Evolutionary conservation across 495 filamentous ascomycete genomes (phyloP), one percentile per base, ranked within the genome.

Genomic region (Melanomma pulvis-pyrius): DNA sequence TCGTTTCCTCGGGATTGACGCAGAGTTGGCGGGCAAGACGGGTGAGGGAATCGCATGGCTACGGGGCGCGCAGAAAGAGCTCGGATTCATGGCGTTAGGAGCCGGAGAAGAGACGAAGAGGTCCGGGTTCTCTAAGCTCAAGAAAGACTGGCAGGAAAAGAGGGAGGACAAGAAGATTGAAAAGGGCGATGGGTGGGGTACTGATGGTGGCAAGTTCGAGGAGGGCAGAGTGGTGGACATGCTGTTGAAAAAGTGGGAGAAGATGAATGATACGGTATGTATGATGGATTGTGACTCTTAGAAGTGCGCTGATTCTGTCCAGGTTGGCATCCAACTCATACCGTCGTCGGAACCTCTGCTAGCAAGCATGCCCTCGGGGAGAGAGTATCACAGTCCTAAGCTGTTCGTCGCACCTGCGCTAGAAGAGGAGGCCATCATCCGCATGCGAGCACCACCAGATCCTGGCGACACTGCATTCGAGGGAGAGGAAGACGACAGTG

Each of bases 191-290:
- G 73, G 83, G 32, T 91, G 92, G 83, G 93, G 93, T 0, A 80
- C 88, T 51, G 92, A 96, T 78, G 94, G 89, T 0, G 94, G 94
- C 0, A 85, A 82, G 65, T 74, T 89, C 21, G 94, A 97, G 72
- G 94, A 98, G 77, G 84, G 82, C n/a, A 80, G 90, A 51, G 90
- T 97, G 0, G 81, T 96, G 64, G 88, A 93, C 67, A 91, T 90
- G 87, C 75, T 98, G 58, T 88, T 96, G 74, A 81, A 80, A 51
- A 97, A 96, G 74, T 98, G 94, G 94, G 83, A 82, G 30, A 92
- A 92, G 77, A 86, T 90, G 79, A 98, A 98, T 75, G 92, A 97
- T 78, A 96, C 90, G 15, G 91, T 96, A 74, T 79, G 88, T 83
- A 19, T 48, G 6, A 44, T 52, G 19, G 0, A 19, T 24, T 24